phyloP scores from a whole-genome alignment of 2,329 filamentous ascomycete species.

The Alternaria gaisen region DNA sequence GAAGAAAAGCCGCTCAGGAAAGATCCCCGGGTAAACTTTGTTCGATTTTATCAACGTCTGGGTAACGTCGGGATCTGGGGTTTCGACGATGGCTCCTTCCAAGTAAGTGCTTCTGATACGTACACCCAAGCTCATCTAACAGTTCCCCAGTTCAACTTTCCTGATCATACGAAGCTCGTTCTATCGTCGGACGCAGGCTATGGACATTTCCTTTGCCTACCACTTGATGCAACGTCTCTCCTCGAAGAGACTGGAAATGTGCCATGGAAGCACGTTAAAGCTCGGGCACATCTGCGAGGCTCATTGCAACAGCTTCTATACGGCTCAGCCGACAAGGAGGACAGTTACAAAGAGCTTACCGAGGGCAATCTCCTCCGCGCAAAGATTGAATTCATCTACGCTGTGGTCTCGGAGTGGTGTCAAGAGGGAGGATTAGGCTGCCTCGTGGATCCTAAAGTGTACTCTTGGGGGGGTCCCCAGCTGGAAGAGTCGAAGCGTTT shows the following conservation, averaged over 20 bases:
- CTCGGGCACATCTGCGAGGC: constrained; percentile 75
- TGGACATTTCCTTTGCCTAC: constrained; percentile 80
- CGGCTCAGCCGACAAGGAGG: constrained; percentile 59
- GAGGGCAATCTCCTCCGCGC: constrained; percentile 75
- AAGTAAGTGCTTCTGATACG: constrained; percentile 60
- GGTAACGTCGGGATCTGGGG: constrained; percentile 84
- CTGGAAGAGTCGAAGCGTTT: constrained; percentile 56
- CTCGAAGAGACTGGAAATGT: constrained; percentile 69
- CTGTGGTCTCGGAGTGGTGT: constrained; percentile 76
- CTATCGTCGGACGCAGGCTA: constrained; percentile 77
- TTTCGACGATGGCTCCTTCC: constrained; percentile 80
- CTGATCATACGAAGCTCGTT: constrained; percentile 86
- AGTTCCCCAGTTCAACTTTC: constrained; percentile 79
- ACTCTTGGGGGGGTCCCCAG: constrained; percentile 56
- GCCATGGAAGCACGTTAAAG: constrained; percentile 72
- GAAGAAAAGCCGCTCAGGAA: constrained; percentile 59
- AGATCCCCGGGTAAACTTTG: constrained; percentile 62
- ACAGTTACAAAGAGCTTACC: constrained; percentile 63
- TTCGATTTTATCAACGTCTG: constrained; percentile 83
- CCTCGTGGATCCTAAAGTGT: constrained; percentile 45
- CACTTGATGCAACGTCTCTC: constrained; percentile 72
- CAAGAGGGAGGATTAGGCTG: constrained; percentile 72
- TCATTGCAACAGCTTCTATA: constrained; percentile 78
- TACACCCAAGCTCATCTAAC: constrained; percentile 8
- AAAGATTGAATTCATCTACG: constrained; percentile 77